Evolutionary conservation across 2,329 filamentous ascomycete species (phyloP), one percentile per base, ranked within the genome.

Genomic region (Ascochyta viciae-villosae): DNA sequence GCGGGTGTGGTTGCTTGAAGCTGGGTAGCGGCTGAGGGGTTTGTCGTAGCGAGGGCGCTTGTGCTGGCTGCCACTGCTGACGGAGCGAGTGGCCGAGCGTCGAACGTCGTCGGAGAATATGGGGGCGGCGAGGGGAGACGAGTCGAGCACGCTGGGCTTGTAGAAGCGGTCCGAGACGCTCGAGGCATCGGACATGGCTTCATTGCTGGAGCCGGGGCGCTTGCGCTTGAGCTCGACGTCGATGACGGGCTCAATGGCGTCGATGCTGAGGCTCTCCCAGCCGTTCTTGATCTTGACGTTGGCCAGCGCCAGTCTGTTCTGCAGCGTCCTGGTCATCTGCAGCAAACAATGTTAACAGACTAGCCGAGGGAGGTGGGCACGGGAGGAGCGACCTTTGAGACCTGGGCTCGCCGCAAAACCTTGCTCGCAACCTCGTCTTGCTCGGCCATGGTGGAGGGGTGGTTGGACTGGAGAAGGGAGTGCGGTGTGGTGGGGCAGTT

Each of bases 201-300:
- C 92, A 71, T 87, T 89, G 67, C 82, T 81, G 64, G 80, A 82
- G 63, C 81, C 81, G 50, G 88, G 82, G 67, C 89, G 85, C 78
- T 89, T 90, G 66, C 88, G 85, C 78, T 89, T 86, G 73, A 93
- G 83, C 77, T 94, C 86, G 73, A 92, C 86, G 73, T 94, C 89
- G 61, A 94, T 81, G 74, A 89, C 90, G 47, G 92, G 91, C 78
- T 96, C 92, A 78, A 96, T 91, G 59, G 83, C 88, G 74, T 92
- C 91, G 71, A 96, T 86, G 61, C 89, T 91, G 74, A 96, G 85
- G 76, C 95, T 91, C 78, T 97, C 90, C 88, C 92, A 96, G 74
- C 93, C 93, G 80, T 96, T 90, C 78, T 96, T 92, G 65, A 95
- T 92, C 81, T 98, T 98, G 85, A 97, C 95, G 77, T 96, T 95